phyloP scores from a whole-genome alignment of 257 asterid genomes.

The Catharanthus roseus region DNA sequence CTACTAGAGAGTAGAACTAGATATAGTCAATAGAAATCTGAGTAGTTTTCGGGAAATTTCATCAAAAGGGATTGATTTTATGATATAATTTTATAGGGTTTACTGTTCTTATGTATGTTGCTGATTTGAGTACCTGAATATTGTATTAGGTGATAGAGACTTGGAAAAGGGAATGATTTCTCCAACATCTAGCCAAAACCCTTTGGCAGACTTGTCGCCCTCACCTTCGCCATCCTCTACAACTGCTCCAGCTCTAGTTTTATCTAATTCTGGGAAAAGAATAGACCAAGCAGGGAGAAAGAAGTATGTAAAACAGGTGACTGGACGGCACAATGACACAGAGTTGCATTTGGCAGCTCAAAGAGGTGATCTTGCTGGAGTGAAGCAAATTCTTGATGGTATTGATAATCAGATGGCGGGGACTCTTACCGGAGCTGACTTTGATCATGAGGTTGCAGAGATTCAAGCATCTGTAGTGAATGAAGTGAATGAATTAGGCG shows the following conservation, averaged over 20 bases:
- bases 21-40: not conserved
- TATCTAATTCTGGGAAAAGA: constrained; percentile 50
- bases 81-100: not conserved
- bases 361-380: constrained; percentile 41
- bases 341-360: constrained; percentile 56
- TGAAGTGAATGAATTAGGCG: constrained; percentile 47
- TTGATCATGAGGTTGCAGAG: constrained; percentile 48
- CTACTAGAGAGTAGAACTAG: not conserved
- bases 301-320: constrained; percentile 53
- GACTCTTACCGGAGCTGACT: constrained; percentile 35
- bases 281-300: constrained; percentile 53
- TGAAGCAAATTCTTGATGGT: constrained; percentile 38
- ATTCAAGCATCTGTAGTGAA: constrained; percentile 45
- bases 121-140: constrained; percentile 13
- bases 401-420: constrained; percentile 45
- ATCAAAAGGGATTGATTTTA: not conserved
- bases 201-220: constrained; percentile 30
- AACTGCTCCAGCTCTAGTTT: constrained; percentile 47
- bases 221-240: constrained; percentile 42
- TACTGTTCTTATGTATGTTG: not conserved
- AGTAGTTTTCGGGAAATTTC: not conserved
- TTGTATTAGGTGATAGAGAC: constrained; percentile 25
- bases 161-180: constrained; percentile 31
- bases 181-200: constrained; percentile 25
- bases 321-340: constrained; percentile 50